Evolutionary conservation across 306 rosid species (phyloP).

Genomic region (Dicorynia guianensis): DNA sequence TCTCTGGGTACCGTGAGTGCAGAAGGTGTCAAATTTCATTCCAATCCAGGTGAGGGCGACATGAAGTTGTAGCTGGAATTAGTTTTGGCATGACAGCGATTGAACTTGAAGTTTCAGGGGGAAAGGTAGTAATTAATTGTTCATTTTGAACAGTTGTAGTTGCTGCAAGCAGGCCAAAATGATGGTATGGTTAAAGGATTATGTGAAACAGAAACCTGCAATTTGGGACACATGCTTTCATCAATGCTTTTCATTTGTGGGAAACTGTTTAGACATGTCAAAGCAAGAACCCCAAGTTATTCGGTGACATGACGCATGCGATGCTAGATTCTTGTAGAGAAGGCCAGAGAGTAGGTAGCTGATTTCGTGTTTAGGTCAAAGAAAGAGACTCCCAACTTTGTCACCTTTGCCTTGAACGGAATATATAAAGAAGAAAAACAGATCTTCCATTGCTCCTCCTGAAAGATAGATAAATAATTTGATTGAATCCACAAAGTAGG

Average conservation of each 20-base stretch:
- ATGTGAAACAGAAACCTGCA: neutral
- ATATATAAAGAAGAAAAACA: neutral
- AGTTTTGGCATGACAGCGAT: too few relatives aligned
- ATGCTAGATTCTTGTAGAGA: neutral
- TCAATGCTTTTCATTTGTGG: neutral
- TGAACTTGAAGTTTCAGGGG: too few relatives aligned
- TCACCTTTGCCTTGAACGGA: neutral
- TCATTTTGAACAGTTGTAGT: too few relatives aligned
- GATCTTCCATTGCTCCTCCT: neutral
- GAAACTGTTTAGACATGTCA: too few relatives aligned
- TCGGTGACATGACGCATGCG: neutral
- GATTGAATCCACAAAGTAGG: neutral
- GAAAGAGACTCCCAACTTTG: constrained; percentile 20
- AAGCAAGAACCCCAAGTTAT: too few relatives aligned
- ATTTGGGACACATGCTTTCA: too few relatives aligned
- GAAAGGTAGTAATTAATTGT: too few relatives aligned
- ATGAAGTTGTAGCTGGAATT: too few relatives aligned
- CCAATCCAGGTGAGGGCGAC: too few relatives aligned
- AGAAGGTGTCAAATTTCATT: too few relatives aligned
- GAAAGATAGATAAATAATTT: neutral
- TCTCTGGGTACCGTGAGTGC: too few relatives aligned
- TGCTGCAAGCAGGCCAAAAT: too few relatives aligned
- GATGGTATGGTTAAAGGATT: neutral
- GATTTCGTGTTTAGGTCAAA: neutral
- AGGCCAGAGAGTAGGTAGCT: neutral